Evolutionary conservation across 805 yeast genomes (phyloP), one percentile per base, ranked within the genome.

Genomic region (Candida insectorum): DNA sequence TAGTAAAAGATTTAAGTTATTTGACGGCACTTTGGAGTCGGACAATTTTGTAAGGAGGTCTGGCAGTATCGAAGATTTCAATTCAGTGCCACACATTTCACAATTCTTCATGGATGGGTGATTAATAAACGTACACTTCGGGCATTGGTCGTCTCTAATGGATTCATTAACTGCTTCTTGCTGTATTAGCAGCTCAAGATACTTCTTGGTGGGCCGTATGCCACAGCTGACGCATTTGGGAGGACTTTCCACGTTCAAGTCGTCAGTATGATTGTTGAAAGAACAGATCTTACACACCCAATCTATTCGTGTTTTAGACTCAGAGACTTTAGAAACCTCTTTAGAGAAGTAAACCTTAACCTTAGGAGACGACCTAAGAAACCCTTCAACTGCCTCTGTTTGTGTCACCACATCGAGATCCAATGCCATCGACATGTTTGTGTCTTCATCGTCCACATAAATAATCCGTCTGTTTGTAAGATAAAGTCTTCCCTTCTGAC

Each of bases 271-370:
- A 49, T 87, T 86, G 16, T 79, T 66, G 51, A 68, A 84, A n/a
- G 77, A 76, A 56, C 98, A 91, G 3, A 93, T 89, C n/a, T 83
- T 81, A 54, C 98, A 91, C 1, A 73, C 71, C 98, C 98, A 91
- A 19, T 69, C 62, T n/a, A 42, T n/a, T 4, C 28, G 30, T 15
- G 21, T 26, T 9, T 22, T 14, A n/a, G 18, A 6, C 15, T n/a
- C 16, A 6, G 26, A 22, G 4, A 15, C 16, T 15, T 8, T 8
- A 13, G 8, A 17, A 8, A 10, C 13, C 14, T 9, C n/a, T 8
- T 8, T 20, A 11, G 9, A 10, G 17, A 61, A 16, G 33, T 39
- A 60, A 9, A 60, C 34, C 42, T 62, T 75, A n/a, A 89, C 67
- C 47, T 88, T 85, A 0, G 97, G 87, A 9, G 93, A 83, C 4